A percentile compares a stretch with the other conserved stretches of the same genome.
phyloP scores from a whole-genome alignment of 177 flowering plant genomes.

The Vitis hybrid region DNA sequence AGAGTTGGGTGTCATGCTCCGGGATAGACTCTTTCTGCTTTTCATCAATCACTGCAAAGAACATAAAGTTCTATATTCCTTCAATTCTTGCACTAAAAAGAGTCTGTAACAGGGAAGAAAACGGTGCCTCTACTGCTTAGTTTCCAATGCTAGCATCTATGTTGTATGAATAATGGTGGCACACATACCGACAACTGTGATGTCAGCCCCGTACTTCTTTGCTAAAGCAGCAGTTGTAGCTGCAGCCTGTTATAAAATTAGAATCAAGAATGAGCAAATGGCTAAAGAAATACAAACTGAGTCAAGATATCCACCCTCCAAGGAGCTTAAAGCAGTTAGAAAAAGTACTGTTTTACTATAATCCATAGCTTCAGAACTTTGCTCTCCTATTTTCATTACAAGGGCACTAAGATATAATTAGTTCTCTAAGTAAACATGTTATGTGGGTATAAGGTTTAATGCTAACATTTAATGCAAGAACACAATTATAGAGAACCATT shows the following conservation, averaged over 20 bases:
- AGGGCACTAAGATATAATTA: no score
- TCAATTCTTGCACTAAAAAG: slow-evolving; percentile 27
- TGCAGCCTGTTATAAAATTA: slow-evolving; percentile 56
- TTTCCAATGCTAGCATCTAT: not conserved
- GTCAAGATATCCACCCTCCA: not conserved
- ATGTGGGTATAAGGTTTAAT: no score
- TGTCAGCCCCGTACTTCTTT: slow-evolving; percentile 92
- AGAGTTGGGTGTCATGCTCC: slow-evolving; percentile 78
- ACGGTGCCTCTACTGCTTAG: slow-evolving; percentile 16
- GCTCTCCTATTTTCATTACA: no score
- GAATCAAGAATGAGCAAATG: slow-evolving; percentile 1
- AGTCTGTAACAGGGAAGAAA: slow-evolving; percentile 15
- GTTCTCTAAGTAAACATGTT: no score
- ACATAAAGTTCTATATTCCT: slow-evolving; percentile 34
- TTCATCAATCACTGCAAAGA: slow-evolving; percentile 86
- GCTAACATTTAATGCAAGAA: no score
- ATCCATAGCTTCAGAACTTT: no score
- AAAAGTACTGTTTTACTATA: not conserved
- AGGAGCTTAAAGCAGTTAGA: not conserved
- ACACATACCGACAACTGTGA: slow-evolving; percentile 84
- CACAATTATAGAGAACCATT: no score
- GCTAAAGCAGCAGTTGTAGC: slow-evolving; percentile 87
- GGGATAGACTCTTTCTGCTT: slow-evolving; percentile 69
- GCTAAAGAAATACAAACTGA: not conserved
- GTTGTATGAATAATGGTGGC: not conserved